Evolutionary conservation across 805 yeast genomes (phyloP), one percentile per base, ranked within the genome.

Genomic region (Saturnispora halmiae): DNA sequence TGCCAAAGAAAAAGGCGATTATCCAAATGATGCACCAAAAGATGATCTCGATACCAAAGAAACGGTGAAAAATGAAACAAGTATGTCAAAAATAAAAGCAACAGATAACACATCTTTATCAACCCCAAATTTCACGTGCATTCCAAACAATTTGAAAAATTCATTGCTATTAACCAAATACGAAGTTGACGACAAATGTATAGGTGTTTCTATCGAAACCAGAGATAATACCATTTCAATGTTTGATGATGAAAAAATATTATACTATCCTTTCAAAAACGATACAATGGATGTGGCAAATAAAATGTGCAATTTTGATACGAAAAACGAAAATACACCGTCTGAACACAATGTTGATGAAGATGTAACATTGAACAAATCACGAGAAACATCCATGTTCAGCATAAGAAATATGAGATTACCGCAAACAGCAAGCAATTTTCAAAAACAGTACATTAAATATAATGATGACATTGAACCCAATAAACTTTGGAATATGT

Each of bases 401-500:
- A 19, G 29, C 3, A 21, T 38, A 4, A 27, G 24, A 26, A 32
- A 25, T 18, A 6, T 38, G 25, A 19, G 15, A 26, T 38, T 38
- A 26, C 36, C 33, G n/a, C 32, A 25, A 14, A 34, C 30, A 9
- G 11, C 18, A 9, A 36, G n/a, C n/a, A 30, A 30, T 36, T 19
- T 22, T 13, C 37, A 31, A 15, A 21, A 15, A 18, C 15, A 14
- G 14, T 32, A 27, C 25, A 1, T 8, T 22, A 25, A 19, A 22
- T 6, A 5, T 6, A 31, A 20, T 2, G n/a, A 14, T 14, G 2
- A 13, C 24, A 13, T 21, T 2, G 29, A 41, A 16, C 42, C 42
- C 7, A 13, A 13, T 10, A 37, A 36, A 10, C 11, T 19, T 14
- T 45, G 47, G 47, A 45, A 45, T 8, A 19, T 45, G 10, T 45